A percentile compares a stretch with the other conserved stretches of the same genome.
These are phyloP conservation scores for Sporothrix pseudoabietina DNA, from an alignment of 2,329 filamentous ascomycete genomes.

Conservation along the genomic window DNA sequence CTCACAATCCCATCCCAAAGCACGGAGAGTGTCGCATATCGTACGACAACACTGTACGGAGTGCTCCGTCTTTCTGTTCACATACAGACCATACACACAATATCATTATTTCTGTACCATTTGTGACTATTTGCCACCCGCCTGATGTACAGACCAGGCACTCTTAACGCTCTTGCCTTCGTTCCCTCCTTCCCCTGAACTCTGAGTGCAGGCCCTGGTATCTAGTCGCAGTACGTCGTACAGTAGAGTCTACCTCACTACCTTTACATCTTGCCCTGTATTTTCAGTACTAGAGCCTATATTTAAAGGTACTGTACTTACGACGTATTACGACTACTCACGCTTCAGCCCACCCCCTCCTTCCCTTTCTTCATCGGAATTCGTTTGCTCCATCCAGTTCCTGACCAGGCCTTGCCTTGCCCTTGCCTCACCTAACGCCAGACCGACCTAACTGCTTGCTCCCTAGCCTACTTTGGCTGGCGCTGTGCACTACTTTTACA, in stretches of 20 bases:
- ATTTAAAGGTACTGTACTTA: too few species aligned
- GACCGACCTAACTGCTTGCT: neutral
- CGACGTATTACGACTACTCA: neutral
- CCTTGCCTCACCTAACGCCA: neutral
- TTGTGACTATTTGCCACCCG: neutral
- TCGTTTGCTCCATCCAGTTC: neutral
- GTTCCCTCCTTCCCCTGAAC: neutral
- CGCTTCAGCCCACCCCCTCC: neutral
- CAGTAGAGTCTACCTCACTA: neutral
- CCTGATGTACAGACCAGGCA: neutral
- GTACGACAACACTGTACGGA: neutral
- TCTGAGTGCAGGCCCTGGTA: neutral
- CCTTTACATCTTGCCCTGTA: neutral
- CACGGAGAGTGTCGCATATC: neutral
- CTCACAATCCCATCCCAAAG: neutral
- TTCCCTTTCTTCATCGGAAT: neutral
- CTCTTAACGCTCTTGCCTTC: neutral
- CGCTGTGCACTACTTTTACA: neutral
- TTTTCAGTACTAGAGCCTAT: neutral
- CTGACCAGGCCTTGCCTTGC: neutral
- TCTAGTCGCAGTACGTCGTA: neutral
- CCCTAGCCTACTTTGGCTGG: neutral
- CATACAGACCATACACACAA: neutral
- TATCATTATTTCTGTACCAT: neutral
- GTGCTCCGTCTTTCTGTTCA: neutral